Evolutionary conservation across 352 stramenopile genomes (phyloP), one percentile per base, ranked within the genome.

Genomic region (Phytophthora chlamydospora): DNA sequence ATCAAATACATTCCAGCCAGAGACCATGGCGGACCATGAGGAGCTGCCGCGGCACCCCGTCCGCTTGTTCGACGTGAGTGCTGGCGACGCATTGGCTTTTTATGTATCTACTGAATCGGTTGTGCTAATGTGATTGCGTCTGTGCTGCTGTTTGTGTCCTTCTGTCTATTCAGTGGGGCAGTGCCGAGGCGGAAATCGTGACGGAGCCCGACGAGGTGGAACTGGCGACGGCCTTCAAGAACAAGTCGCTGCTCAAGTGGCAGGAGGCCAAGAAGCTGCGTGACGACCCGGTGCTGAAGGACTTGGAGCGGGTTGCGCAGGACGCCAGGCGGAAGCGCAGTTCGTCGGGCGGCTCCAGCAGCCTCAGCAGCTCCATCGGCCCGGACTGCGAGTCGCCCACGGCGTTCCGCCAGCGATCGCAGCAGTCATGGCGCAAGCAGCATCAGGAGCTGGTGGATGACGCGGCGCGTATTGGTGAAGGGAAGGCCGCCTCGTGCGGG

Each of bases 381-480:
- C 35, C 40, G 14, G 51, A 57, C n/a, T 35, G 16, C 1, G 49
- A 60, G n/a, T 46, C 58, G n/a, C 39, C 51, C 13, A 17, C 50
- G 13, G 16, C 57, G 2, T 92, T 92, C 61, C 75, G 83, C 7
- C 62, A 77, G 57, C 74, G 79, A 3, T 90, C 80, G 27, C 70
- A 76, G 34, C 78, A 83, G 29, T 90, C 80, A 50, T 92, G 83
- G 83, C 77, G 66, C 16, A 75, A 75, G 12, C 80, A 90, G 57
- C 75, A 71, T 34, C 61, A 83, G 4, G 50, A 77, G 36, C 52
- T 92, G 33, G 56, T 68, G 27, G 34, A 60, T 6, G 54, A 84
- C 66, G 68, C 69, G n/a, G 44, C 47, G 8, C 31, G 47, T 11
- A 78, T 78, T 44, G 57, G 32, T 3, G 41, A 68, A 46, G 45